phyloP scores from a whole-genome alignment of 2,329 filamentous ascomycete genomes.

The Mycogone perniciosa region DNA sequence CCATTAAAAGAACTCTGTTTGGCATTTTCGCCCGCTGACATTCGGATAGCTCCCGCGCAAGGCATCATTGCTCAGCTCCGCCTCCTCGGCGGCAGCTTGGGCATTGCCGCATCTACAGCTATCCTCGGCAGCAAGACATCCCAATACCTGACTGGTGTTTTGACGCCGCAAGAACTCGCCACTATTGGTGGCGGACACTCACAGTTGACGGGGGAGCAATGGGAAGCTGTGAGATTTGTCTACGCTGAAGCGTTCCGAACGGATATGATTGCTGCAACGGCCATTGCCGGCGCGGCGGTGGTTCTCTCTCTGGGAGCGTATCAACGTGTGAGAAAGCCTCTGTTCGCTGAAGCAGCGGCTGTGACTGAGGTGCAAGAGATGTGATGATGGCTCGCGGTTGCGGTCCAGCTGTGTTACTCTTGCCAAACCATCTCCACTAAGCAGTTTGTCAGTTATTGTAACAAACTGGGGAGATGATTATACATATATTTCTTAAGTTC shows the following conservation, averaged over 20 bases:
- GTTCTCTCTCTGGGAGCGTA: no score
- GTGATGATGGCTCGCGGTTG: no score
- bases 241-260: background rate
- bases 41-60: background rate
- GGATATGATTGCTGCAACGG: background rate
- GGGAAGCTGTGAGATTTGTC: background rate
- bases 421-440: no score
- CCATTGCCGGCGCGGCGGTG: no score
- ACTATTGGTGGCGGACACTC: background rate
- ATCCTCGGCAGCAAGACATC: background rate
- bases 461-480: no score
- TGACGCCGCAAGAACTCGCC: background rate
- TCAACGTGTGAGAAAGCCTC: no score
- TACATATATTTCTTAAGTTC: no score
- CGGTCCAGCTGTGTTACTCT: no score
- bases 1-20: background rate
- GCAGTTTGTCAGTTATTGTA: no score
- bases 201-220: background rate
- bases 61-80: slow-evolving; percentile 18
- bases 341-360: no score
- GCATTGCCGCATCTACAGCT: slow-evolving; percentile 15
- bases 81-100: slow-evolving; percentile 22
- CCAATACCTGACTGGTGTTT: background rate
- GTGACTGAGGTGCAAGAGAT: no score
- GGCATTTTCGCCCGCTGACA: background rate